Percentiles rank a stretch among this genome's conserved stretches.
Evolutionary conservation across 345 rosid genomes (phyloP).

Genomic region (Raphanus sativus): DNA sequence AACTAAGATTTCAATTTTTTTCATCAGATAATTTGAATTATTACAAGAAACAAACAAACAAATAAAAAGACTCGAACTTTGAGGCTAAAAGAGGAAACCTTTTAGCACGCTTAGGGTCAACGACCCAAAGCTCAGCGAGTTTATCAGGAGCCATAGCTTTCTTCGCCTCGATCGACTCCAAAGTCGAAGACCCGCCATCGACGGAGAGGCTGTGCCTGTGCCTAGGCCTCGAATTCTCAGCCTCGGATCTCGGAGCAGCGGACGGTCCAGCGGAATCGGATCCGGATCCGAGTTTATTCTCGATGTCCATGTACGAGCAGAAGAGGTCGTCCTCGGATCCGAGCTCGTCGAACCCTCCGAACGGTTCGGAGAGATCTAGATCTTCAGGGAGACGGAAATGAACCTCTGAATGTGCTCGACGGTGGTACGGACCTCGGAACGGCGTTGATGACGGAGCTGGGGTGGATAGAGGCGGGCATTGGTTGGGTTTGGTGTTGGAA

Average conservation of each 20-base stretch:
- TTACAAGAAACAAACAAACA: neutral
- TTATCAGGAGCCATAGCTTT: slow-evolving; percentile 96
- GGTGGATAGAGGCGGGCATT: slow-evolving; percentile 24
- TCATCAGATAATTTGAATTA: neutral
- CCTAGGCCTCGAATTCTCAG: slow-evolving; percentile 42
- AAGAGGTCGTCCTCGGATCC: slow-evolving; percentile 85
- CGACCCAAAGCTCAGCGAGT: slow-evolving; percentile 79
- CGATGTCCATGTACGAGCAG: slow-evolving; percentile 79
- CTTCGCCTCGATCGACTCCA: slow-evolving; percentile 80
- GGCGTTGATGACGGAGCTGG: slow-evolving; percentile 26
- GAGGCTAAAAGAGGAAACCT: neutral
- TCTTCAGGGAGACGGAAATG: slow-evolving; percentile 80
- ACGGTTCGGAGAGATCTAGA: slow-evolving; percentile 62
- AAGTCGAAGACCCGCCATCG: slow-evolving; percentile 53
- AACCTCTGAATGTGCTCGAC: slow-evolving; percentile 80
- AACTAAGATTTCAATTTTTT: neutral
- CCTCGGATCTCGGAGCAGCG: slow-evolving; percentile 40
- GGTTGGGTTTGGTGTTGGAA: slow-evolving; percentile 31
- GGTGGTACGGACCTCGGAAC: slow-evolving; percentile 57
- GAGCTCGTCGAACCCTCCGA: slow-evolving; percentile 52
- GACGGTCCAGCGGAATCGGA: slow-evolving; percentile 46
- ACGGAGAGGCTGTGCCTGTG: slow-evolving; percentile 85
- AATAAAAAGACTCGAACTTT: neutral
- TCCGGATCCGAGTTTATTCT: slow-evolving; percentile 61
- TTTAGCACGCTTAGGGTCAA: slow-evolving; percentile 76